Conservation (phyloP, 2,329 filamentous ascomycete genomes). For the Botryotinia convoluta region DNA sequence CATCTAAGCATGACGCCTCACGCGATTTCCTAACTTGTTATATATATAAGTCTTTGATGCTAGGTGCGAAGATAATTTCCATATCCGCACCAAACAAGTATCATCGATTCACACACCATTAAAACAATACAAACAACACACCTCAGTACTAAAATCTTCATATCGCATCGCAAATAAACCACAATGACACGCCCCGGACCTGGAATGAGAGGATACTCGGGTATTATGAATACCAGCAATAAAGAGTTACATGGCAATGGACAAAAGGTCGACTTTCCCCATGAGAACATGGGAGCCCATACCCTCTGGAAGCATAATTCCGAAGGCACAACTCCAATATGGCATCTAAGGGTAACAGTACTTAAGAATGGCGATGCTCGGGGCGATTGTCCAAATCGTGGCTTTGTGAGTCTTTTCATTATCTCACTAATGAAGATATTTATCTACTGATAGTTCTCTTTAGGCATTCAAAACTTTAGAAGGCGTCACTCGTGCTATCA, state of each 20-base stretch:
- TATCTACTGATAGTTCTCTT: not conserved
- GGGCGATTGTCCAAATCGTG: slow-evolving; percentile 28
- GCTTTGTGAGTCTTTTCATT: slow-evolving; percentile 28
- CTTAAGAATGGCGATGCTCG: slow-evolving; percentile 30
- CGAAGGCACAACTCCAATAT: slow-evolving; percentile 23
- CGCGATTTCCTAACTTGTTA: not conserved
- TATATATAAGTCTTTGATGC: not conserved
- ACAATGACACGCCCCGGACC: not conserved
- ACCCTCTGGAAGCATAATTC: slow-evolving; percentile 29
- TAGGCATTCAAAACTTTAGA: slow-evolving; percentile 33
- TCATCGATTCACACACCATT: not conserved
- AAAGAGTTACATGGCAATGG: slow-evolving; percentile 25
- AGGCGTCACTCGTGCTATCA: slow-evolving; percentile 29
- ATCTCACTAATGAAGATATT: not conserved
- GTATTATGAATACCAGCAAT: slow-evolving; percentile 15
- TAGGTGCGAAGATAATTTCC: not conserved
- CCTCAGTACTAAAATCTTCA: not conserved
- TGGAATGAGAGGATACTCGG: slow-evolving; percentile 17
- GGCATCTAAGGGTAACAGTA: slow-evolving; percentile 30
- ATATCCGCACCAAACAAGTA: not conserved
- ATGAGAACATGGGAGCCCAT: slow-evolving; percentile 23
- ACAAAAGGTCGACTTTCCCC: slow-evolving; percentile 23
- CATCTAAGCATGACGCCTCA: not conserved
- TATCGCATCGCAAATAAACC: too few relatives aligned
- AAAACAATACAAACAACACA: not conserved